phyloP scores from a whole-genome alignment of 345 rosid species.

The Brassica incana region DNA sequence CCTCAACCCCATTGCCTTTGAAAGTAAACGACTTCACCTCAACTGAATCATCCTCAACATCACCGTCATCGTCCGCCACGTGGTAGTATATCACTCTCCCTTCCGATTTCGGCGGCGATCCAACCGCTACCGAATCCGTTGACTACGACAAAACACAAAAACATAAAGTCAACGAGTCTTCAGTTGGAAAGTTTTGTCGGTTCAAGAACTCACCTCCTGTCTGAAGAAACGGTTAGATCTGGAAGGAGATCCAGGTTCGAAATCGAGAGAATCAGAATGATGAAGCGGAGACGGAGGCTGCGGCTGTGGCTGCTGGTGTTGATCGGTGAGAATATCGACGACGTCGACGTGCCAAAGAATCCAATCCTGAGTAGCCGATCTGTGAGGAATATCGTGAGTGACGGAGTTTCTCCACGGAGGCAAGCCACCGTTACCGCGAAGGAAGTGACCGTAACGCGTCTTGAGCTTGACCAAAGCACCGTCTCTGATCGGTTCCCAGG shows the following conservation, averaged over 20 bases:
- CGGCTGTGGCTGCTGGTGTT: slow-evolving; percentile 5
- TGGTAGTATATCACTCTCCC: slow-evolving; percentile 89
- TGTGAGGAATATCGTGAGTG: slow-evolving; percentile 74
- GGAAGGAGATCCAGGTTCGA: slow-evolving; percentile 51
- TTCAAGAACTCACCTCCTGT: slow-evolving; percentile 55
- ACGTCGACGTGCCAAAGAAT: slow-evolving; percentile 74
- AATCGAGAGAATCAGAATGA: slow-evolving; percentile 62
- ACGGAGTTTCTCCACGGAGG: slow-evolving; percentile 89
- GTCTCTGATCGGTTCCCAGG: slow-evolving; percentile 75
- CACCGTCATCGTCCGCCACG: slow-evolving; percentile 66
- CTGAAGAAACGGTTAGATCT: slow-evolving; percentile 54
- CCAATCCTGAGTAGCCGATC: slow-evolving; percentile 70
- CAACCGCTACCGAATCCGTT: slow-evolving; percentile 52
- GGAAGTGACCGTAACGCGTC: slow-evolving; percentile 63
- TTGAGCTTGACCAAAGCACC: slow-evolving; percentile 51
- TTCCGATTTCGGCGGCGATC: slow-evolving; percentile 70
- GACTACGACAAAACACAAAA: slow-evolving; percentile 48
- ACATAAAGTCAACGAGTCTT: slow-evolving; percentile 25
- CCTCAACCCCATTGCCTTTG: slow-evolving; percentile 76
- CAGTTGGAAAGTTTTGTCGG: neutral
- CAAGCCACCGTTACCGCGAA: slow-evolving; percentile 71
- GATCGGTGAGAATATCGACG: slow-evolving; percentile 46
- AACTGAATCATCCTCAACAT: slow-evolving; percentile 59
- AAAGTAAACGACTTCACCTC: slow-evolving; percentile 62
- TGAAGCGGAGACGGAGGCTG: slow-evolving; percentile 39